These are phyloP conservation scores for Solioccasus polychromus DNA, from an alignment of 768 basidiomycete genomes.

Conservation along the genomic window DNA sequence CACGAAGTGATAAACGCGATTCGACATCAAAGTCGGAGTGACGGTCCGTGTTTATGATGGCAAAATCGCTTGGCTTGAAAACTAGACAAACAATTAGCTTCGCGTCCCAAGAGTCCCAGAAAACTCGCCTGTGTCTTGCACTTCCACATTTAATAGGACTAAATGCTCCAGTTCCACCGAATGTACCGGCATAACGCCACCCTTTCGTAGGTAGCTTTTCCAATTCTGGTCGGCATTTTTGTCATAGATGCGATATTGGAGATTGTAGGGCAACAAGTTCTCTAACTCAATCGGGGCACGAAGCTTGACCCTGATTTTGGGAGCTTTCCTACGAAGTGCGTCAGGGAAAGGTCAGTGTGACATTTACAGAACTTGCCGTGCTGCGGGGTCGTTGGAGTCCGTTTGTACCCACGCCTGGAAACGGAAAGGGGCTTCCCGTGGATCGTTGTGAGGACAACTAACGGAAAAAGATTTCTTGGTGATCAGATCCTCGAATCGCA, in stretches of 20 bases:
- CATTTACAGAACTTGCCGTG: slow-evolving; percentile 48
- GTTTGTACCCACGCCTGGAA: slow-evolving; percentile 90
- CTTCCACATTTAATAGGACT: slow-evolving; percentile 81
- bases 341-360: slow-evolving; percentile 3
- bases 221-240: slow-evolving; percentile 93
- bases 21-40: slow-evolving; percentile 88
- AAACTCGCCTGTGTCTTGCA: slow-evolving; percentile 83
- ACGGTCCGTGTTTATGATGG: slow-evolving; percentile 94
- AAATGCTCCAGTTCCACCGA: slow-evolving; percentile 91
- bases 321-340: slow-evolving; percentile 59
- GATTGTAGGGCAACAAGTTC: slow-evolving; percentile 90
- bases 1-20: slow-evolving; percentile 65
- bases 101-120: neutral
- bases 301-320: slow-evolving; percentile 80
- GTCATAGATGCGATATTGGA: slow-evolving; percentile 96
- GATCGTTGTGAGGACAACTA: slow-evolving; percentile 78
- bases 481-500: slow-evolving; percentile 88
- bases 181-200: slow-evolving; percentile 95
- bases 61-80: slow-evolving; percentile 92
- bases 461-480: slow-evolving; percentile 68
- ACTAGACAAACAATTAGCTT: slow-evolving; percentile 40
- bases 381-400: slow-evolving; percentile 53
- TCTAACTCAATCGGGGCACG: slow-evolving; percentile 94
- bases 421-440: slow-evolving; percentile 84
- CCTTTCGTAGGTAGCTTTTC: slow-evolving; percentile 88